Evolutionary conservation across 192 early-diverging fungal species (phyloP), one percentile per base, ranked within the genome.

Genomic region (Coemansia sp.): DNA sequence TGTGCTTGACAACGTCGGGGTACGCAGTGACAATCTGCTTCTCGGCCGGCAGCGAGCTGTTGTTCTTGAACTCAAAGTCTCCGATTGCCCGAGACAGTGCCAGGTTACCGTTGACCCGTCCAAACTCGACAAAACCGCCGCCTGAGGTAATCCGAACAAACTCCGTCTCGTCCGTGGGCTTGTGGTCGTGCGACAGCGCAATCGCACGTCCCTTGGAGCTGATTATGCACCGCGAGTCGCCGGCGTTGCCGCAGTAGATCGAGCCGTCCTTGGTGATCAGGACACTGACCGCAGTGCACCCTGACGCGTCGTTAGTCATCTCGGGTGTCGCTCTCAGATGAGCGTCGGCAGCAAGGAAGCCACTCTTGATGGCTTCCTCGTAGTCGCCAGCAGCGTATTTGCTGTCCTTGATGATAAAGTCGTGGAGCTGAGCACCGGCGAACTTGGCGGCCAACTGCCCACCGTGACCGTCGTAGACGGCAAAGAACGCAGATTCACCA

Each of bases 31-130:
- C 97, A 22, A 94, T 86, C 79, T 99, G 97, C 64, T 92, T 72
- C 67, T 97, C 92, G 59, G 87, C 68, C 24, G 87, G 72, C 23
- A 97, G 69, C 46, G 82, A 73, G 0, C 74, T 46, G 72, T 93
- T 93, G 69, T 88, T 84, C 82, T 99, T 99, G 80, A 99, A 99
- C 79, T 98, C 97, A 81, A 94, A 98, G 66, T 99, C 97, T 27
- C 97, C 97, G 58, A 99, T 82, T 1, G 97, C 97, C 43, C 97
- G 88, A 47, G 95, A 97, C 18, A 99, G 82, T 23, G 97, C 97
- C 39, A 99, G 81, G 71, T 96, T 97, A 86, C 96, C 97, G 78
- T 99, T 99, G 43, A 99, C 97, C 55, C 97, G 87, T 1, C 94
- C 94, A 83, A 90, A 97, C 72, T 99, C 95, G 22, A 99, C 95